Percentiles rank a stretch among this genome's conserved stretches.
These are phyloP conservation scores for Tricholoma matsutake DNA, from an alignment of 768 basidiomycete genomes.

Conservation along the genomic window DNA sequence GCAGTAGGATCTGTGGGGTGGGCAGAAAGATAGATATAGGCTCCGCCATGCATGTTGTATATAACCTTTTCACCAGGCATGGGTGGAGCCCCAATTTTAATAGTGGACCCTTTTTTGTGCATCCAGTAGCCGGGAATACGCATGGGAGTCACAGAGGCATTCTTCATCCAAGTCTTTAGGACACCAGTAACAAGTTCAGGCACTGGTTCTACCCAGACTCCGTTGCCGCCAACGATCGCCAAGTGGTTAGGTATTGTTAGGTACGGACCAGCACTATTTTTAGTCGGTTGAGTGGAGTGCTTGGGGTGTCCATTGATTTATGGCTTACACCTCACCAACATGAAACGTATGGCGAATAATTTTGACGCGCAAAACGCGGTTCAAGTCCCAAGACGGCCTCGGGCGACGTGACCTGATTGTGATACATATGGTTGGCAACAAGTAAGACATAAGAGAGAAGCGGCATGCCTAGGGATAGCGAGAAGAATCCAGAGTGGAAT, in stretches of 20 bases:
- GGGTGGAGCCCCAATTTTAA: conserved; percentile 35
- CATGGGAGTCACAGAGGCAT: conserved; percentile 36
- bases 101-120: conserved; percentile 37
- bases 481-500: conserved; percentile 47
- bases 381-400: conserved; percentile 43
- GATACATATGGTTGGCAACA: neutral
- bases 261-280: conserved; percentile 34
- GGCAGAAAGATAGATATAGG: conserved; percentile 50
- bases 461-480: conserved; percentile 32
- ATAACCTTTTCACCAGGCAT: conserved; percentile 53
- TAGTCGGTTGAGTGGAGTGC: neutral
- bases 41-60: conserved; percentile 66
- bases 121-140: conserved; percentile 59
- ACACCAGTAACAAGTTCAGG: conserved; percentile 42
- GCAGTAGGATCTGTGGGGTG: conserved; percentile 51
- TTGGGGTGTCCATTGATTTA: neutral
- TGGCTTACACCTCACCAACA: conserved; percentile 24
- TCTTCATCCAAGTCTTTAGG: conserved; percentile 37
- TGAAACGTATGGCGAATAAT: conserved; percentile 28
- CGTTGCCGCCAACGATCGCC: conserved; percentile 42
- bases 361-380: conserved; percentile 36
- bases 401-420: conserved; percentile 39
- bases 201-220: conserved; percentile 46
- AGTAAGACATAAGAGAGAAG: neutral
- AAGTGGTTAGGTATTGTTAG: conserved; percentile 32